Percentiles rank a stretch among this genome's conserved stretches.
Conservation (phyloP, 306 rosid species). For the Cicer pinnatifidum region DNA sequence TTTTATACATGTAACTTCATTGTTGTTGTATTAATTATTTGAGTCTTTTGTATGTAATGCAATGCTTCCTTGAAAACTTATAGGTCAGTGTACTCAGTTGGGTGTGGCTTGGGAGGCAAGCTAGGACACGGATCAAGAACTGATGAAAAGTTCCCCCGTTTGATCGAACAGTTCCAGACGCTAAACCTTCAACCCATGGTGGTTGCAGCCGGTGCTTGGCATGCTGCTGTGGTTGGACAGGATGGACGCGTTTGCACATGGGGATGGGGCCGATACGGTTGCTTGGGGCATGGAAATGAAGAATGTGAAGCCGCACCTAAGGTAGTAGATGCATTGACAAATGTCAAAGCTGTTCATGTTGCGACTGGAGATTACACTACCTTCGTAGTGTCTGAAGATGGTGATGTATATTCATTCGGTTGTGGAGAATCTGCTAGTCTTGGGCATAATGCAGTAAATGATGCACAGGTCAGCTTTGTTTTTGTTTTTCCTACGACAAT, state of each 20-base stretch:
- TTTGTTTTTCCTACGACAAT: background rate
- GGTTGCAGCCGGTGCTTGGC: constrained; percentile 98
- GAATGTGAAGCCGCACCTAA: constrained; percentile 87
- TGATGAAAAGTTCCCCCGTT: constrained; percentile 82
- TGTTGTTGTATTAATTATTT: constrained; percentile 24
- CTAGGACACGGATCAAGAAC: constrained; percentile 88
- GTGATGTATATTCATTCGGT: constrained; percentile 91
- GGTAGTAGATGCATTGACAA: constrained; percentile 76
- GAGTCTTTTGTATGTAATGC: constrained; percentile 24
- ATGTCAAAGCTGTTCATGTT: constrained; percentile 79
- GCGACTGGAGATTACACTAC: constrained; percentile 98
- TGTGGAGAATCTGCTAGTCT: constrained; percentile 96
- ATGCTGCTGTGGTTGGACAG: constrained; percentile 92
- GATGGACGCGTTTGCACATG: constrained; percentile 98
- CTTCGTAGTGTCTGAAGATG: constrained; percentile 77
- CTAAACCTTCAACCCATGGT: constrained; percentile 86
- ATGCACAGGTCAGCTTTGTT: constrained; percentile 66
- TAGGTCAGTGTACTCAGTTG: constrained; percentile 97
- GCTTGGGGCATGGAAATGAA: constrained; percentile 95
- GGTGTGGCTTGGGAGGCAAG: constrained; percentile 98
- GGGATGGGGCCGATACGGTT: constrained; percentile 99
- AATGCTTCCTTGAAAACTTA: constrained; percentile 28
- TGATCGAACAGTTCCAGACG: constrained; percentile 70
- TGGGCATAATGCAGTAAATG: constrained; percentile 66
- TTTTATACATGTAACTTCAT: constrained; percentile 29